Evolutionary conservation across 176 grass and related monocot species (phyloP).

Genomic region (Saccharum officinarum): DNA sequence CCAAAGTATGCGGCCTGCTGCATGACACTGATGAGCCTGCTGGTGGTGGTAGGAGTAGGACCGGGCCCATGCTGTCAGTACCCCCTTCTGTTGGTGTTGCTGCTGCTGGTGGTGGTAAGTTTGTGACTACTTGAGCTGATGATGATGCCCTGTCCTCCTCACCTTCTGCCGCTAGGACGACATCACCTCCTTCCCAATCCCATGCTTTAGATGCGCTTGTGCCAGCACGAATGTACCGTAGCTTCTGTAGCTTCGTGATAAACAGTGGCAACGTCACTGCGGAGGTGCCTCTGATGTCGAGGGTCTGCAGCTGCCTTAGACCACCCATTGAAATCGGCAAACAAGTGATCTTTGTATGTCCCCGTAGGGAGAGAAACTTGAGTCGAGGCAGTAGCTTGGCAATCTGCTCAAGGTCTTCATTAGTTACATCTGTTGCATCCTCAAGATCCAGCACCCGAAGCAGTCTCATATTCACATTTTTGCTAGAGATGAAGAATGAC

Average conservation of each 20-base stretch:
- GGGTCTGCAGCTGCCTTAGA: slow-evolving; percentile 25
- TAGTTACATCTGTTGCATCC: not conserved
- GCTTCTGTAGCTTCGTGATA: too few relatives aligned
- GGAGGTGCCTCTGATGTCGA: not conserved
- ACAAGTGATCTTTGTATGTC: fast-evolving
- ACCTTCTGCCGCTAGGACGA: too few relatives aligned
- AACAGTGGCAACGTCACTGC: too few relatives aligned
- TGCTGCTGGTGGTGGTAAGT: not conserved
- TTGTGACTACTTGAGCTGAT: too few relatives aligned
- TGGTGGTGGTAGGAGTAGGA: not conserved
- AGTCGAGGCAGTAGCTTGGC: slow-evolving; percentile 16
- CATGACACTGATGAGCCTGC: too few relatives aligned
- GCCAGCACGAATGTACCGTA: too few relatives aligned
- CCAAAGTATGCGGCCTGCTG: not conserved
- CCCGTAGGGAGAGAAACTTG: slow-evolving; percentile 36
- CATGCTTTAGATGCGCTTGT: too few relatives aligned
- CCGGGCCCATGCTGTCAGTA: not conserved
- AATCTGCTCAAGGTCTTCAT: not conserved
- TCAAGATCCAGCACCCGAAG: slow-evolving; percentile 53
- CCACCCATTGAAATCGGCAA: not conserved
- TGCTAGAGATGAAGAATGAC: not conserved
- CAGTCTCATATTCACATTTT: slow-evolving; percentile 15
- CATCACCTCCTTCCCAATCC: too few relatives aligned
- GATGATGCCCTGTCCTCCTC: too few relatives aligned
- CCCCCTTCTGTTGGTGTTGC: not conserved